Conservation (phyloP, 805 yeast species). For the Wickerhamiella lipophila region DNA sequence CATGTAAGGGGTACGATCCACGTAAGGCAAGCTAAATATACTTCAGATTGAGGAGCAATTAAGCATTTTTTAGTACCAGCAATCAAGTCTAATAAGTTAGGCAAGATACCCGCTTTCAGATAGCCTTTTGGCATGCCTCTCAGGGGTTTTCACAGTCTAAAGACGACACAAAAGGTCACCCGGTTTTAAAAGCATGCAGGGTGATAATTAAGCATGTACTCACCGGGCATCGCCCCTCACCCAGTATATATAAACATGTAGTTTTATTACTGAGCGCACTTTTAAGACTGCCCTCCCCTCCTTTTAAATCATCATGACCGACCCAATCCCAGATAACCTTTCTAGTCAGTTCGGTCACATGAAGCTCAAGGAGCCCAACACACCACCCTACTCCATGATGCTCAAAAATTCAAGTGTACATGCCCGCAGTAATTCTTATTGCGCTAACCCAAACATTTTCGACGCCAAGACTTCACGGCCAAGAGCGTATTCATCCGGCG, state of each 20-base stretch:
- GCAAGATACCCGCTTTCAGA: neutral
- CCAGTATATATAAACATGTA: neutral
- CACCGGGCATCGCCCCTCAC: neutral
- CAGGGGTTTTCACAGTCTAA: neutral
- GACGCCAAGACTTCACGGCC: neutral
- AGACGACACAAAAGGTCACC: constrained; percentile 1
- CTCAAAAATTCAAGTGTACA: constrained; percentile 5
- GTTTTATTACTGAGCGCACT: neutral
- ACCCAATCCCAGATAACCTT: constrained; percentile 1
- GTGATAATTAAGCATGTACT: constrained; percentile 7
- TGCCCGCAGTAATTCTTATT: constrained; percentile 7
- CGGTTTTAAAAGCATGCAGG: constrained; percentile 3
- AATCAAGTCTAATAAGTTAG: too few relatives aligned
- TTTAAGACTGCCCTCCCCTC: neutral
- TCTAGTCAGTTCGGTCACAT: neutral
- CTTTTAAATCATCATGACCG: constrained; percentile 6
- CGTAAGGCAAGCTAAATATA: neutral
- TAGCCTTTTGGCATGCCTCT: neutral
- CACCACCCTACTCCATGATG: constrained; percentile 10
- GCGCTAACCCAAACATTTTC: neutral
- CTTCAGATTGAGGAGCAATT: neutral
- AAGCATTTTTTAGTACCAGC: too few relatives aligned
- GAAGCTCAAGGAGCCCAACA: constrained; percentile 10
- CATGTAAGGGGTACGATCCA: constrained; percentile 1
- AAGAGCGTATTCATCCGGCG: constrained; percentile 8